Evolutionary conservation across 2,329 filamentous ascomycete genomes (phyloP), one percentile per base, ranked within the genome.

Genomic region (Aspergillus quadricinctus): DNA sequence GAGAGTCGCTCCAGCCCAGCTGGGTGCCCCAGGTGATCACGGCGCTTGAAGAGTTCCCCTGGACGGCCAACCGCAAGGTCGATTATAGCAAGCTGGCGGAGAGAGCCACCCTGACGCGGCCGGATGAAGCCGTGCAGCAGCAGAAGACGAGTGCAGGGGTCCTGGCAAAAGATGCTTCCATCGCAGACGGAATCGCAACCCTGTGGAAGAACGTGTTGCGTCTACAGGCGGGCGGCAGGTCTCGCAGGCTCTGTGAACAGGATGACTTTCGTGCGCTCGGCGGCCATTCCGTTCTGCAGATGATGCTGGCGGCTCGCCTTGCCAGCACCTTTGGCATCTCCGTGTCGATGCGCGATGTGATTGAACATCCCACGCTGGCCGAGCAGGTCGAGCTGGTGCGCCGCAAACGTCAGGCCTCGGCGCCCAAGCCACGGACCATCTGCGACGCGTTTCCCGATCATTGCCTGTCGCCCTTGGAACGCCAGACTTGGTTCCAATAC

Each of bases 231-330:
- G 8, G 40, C n/a, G n/a, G 4, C n/a, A 5, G 8, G 7, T 5
- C 19, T 19, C 40, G 19, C n/a, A 17, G 17, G 8, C 40, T 43
- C 40, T 17, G 31, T 17, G 31, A 35, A 3, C 11, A 35, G 10
- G 50, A 52, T 45, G 37, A 45, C 7, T 52, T 52, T 10, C 25
- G 25, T 7, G 11, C 45, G 7, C 50, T 45, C 7, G 50, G 50
- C 9, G 50, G 50, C 19, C 37, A 52, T 31, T 52, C 50, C 14
- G 27, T 52, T n/a, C 50, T 52, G 10, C 50, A 52, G 40, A 40
- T 52, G 27, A 43, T 43, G 17, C 40, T 52, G 23, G 50, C 50
- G 21, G 50, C 50, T 45, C 50, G 50, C 8, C 41, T 52, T 6
- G 45, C 31, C 6, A 52, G 40, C 25, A 25, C 31, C 4, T 52